Evolutionary conservation across 2,329 filamentous ascomycete species (phyloP), one percentile per base, ranked within the genome.

Genomic region (Cytospora schulzeri): DNA sequence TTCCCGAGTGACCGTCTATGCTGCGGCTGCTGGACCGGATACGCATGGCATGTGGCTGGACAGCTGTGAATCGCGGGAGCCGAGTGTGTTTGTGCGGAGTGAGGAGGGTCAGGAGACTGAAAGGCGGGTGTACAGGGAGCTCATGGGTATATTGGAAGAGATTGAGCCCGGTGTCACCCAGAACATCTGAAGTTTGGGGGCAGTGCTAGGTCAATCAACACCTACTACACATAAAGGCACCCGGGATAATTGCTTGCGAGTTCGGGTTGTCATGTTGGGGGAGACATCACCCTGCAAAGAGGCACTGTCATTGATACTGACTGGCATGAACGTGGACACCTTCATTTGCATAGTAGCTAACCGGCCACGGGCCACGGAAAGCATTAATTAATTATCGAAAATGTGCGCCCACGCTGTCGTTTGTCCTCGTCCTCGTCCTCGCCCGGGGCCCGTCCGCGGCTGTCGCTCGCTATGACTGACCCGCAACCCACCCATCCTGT

Each of bases 1-100:
- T 14, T 74, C 77, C 22, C 75, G 79, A 15, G 77, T 74, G 2
- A 67, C 81, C 8, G 68, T 80, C 53, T 67, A 73, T 9, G 79
- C 76, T 3, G 78, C 77, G 0, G 70, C 75, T 38, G 74, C 74
- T 7, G 76, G 73, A 0, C 70, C 73, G 8, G 76, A 77, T 41
- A 74, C 74, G 0, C 79, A 82, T 60, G 80, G 80, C 4, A 69
- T 72, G 41, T 81, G 77, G 66, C 73, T 82, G 67, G 73, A 73
- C 51, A 71, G 77, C 28, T 76, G 75, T 17, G 63, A 66, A 29
- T 63, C 76, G 22, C 63, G 60, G 12, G 64, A 68, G n/a, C 70
- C 71, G 2, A 76, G 74, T 56, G 41, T 61, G 0, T 77, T 72
- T 67, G 77, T 77, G 2, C 61, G 70, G 60, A 77, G 79, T 6